Conservation (phyloP, 768 basidiomycete genomes). For the Terana coerulea region DNA sequence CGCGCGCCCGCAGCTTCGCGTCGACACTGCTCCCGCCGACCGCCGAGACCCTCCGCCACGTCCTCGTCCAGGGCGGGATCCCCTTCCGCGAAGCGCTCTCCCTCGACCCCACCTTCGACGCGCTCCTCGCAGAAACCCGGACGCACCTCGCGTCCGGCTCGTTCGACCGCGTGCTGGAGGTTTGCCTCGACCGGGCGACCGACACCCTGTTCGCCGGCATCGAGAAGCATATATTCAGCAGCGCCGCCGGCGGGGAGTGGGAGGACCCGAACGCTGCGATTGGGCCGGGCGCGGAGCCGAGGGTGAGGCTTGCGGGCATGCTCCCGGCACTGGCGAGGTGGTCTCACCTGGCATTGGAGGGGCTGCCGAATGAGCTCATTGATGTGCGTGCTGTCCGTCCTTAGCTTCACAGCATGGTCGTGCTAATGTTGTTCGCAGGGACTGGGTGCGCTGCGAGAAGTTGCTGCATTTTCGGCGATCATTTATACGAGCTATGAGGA, state of each 20-base stretch:
- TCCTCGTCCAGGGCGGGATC: conserved; percentile 62
- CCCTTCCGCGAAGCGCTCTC: conserved; percentile 28
- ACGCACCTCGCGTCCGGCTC: conserved; percentile 60
- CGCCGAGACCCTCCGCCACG: conserved; percentile 62
- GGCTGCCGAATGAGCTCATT: conserved; percentile 74
- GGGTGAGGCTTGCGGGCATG: conserved; percentile 72
- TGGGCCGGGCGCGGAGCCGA: conserved; percentile 35
- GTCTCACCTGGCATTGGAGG: conserved; percentile 65
- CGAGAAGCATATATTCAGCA: conserved; percentile 55
- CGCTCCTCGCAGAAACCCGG: conserved; percentile 69
- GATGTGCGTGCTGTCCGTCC: conserved; percentile 64
- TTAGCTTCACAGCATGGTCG: background rate
- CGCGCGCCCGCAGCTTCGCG: conserved; percentile 52
- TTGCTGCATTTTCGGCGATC: conserved; percentile 67
- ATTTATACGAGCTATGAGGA: conserved; percentile 69
- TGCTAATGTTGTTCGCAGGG: conserved; percentile 36
- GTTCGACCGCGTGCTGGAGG: conserved; percentile 66
- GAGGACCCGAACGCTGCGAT: conserved; percentile 19
- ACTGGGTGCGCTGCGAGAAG: conserved; percentile 58
- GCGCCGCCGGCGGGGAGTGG: conserved; percentile 19
- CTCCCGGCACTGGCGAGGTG: conserved; percentile 79
- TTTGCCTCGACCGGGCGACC: conserved; percentile 68
- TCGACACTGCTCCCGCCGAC: conserved; percentile 76
- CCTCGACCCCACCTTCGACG: conserved; percentile 49
- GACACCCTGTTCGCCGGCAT: conserved; percentile 61